Evolutionary conservation across 140 eudicot species (phyloP).

Genomic region (Ambrosia hybrid): DNA sequence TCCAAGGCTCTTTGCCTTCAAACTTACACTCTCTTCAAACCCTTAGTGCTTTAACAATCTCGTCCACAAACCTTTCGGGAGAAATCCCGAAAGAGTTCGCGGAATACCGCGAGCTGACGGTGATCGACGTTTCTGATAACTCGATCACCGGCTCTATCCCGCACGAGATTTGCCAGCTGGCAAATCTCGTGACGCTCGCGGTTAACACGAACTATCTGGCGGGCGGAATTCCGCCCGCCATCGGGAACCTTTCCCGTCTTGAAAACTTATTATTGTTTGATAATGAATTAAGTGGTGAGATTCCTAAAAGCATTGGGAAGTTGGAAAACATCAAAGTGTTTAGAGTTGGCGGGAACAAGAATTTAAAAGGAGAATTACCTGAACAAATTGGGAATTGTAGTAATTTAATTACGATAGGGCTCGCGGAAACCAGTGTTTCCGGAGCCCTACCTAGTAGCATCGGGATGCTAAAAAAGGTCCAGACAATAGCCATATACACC

Average conservation of each 20-base stretch:
- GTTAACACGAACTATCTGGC: conserved; percentile 58
- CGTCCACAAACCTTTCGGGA: conserved; percentile 83
- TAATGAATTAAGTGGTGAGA: conserved; percentile 73
- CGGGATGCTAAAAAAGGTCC: conserved; percentile 61
- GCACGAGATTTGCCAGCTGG: conserved; percentile 56
- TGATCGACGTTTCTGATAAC: conserved; percentile 68
- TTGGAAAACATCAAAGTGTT: conserved; percentile 53
- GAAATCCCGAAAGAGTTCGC: conserved; percentile 73
- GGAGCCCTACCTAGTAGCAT: conserved; percentile 71
- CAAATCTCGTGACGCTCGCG: conserved; percentile 44
- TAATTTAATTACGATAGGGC: conserved; percentile 57
- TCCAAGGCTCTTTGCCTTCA: conserved; percentile 80
- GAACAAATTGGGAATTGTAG: conserved; percentile 81
- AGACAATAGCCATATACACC: conserved; percentile 80
- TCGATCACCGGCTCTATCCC: conserved; percentile 76
- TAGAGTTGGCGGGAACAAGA: conserved; percentile 92
- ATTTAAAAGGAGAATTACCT: conserved; percentile 80
- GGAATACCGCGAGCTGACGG: conserved; percentile 55
- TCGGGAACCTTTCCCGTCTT: conserved; percentile 62
- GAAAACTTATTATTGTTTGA: conserved; percentile 53
- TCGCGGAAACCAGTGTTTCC: conserved; percentile 92
- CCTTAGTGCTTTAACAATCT: conserved; percentile 49
- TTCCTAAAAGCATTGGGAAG: conserved; percentile 72
- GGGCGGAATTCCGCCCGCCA: conserved; percentile 66
- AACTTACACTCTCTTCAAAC: conserved; percentile 55